Base-by-base conservation (phyloP, 208 protist species). In the Endotrypanum monterogeii region DNA sequence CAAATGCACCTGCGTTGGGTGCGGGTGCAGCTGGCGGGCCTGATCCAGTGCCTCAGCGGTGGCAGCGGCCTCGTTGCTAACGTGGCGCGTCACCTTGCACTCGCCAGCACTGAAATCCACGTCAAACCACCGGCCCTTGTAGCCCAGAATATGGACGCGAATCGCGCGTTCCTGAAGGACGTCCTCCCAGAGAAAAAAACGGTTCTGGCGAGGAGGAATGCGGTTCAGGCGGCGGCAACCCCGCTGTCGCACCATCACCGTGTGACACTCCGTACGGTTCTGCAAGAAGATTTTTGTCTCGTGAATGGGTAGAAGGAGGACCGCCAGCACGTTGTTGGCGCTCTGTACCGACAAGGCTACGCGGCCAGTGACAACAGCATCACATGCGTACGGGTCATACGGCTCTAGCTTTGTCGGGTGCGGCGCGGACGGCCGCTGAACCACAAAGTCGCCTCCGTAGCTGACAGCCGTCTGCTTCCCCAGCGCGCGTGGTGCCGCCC, bases 161-260 rank as follows among this genome's bases (percentile, higher is more conserved):
- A 94, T 80, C 18, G 82, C 68, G 75, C 88, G 89, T 67, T 83
- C 81, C 57, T 77, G 76, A 39, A 80, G 73, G 46, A 78, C 85
- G 77, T 93, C 83, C 65, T 95, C 91, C 91, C 89, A 94, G 46
- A 92, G 74, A 68, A 92, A 95, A 73, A 88, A 92, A 48, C 88
- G 89, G 70, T 92, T 92, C 50, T 93, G 89, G 14, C 85, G 79
- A 0, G 87, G 74, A 25, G 88, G 91, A 20, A 95, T 82, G 48
- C 86, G 37, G 54, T 83, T 90, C 60, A 87, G 87, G 20, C 87
- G 87, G 20, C 72, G 80, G 70, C 71, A 89, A 65, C 87, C 87
- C 56, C 87, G 78, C 81, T 93, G 91, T 9, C 87, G 84, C 65
- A 84, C 87, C 67, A 93, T 84, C 58, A 95, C 82, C 14, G 80